Percentiles rank a stretch among this genome's conserved stretches.
phyloP scores from a whole-genome alignment of 106 monocot genomes.

The Allium fistulosum region DNA sequence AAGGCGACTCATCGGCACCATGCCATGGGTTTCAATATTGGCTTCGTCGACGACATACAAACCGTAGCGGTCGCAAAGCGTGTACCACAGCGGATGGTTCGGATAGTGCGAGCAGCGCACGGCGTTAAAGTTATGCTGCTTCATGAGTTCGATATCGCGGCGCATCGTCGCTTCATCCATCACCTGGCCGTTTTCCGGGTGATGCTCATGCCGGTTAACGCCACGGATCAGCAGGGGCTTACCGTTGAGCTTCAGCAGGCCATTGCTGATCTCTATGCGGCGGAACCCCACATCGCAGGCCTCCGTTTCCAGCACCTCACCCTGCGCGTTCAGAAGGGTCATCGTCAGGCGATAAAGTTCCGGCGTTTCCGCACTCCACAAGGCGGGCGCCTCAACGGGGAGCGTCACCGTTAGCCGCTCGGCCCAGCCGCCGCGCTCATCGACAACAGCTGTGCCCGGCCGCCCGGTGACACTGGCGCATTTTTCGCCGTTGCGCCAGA shows the following conservation, averaged over 20 bases:
- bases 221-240: not conserved
- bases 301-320: not conserved
- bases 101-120: not conserved
- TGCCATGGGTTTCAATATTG: not conserved
- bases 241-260: not conserved
- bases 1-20: not conserved
- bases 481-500: not conserved
- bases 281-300: not conserved
- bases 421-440: not conserved
- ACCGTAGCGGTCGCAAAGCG: not conserved
- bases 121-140: not conserved
- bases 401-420: not conserved
- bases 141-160: not conserved
- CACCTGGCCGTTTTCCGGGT: not conserved
- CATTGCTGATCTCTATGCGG: not conserved
- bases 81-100: not conserved
- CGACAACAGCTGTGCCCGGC: not conserved
- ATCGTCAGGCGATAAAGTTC: not conserved
- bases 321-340: not conserved
- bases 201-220: not conserved
- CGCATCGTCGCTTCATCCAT: not conserved
- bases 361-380: not conserved
- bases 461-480: too few species aligned
- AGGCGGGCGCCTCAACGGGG: not conserved
- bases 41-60: not conserved